phyloP scores from a whole-genome alignment of 1,139 yeast genomes.

The Candida sp. region DNA sequence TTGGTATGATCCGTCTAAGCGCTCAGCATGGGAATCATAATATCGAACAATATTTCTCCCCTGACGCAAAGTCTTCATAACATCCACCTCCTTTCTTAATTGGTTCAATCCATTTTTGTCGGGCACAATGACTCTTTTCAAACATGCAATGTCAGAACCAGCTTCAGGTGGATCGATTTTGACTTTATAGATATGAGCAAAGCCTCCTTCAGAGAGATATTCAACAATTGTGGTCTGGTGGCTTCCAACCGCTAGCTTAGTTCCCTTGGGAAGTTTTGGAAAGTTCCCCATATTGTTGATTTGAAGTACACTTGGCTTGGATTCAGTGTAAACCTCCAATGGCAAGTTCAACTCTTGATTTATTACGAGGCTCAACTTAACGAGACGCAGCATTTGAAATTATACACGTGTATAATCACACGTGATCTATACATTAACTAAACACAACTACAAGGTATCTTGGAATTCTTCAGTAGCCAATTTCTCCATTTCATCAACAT shows the following conservation, averaged over 20 bases:
- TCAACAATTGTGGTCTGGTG: slow-evolving; percentile 34
- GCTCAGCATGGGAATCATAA: slow-evolving; percentile 75
- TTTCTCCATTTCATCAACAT: slow-evolving; percentile 66
- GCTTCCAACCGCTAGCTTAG: slow-evolving; percentile 40
- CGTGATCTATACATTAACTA: too few species aligned
- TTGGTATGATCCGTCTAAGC: slow-evolving; percentile 60
- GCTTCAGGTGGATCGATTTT: slow-evolving; percentile 40
- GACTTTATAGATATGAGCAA: slow-evolving; percentile 59
- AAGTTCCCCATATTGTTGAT: slow-evolving; percentile 19
- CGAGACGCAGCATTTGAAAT: too few species aligned
- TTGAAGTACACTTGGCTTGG: background rate
- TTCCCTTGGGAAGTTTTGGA: slow-evolving; percentile 38
- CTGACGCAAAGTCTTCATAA: slow-evolving; percentile 65
- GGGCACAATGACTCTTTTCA: slow-evolving; percentile 72
- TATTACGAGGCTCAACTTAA: too few species aligned
- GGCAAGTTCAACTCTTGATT: background rate
- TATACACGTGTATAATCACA: too few species aligned
- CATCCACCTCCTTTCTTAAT: slow-evolving; percentile 73
- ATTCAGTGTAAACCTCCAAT: background rate
- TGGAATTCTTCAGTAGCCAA: slow-evolving; percentile 46
- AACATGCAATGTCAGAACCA: slow-evolving; percentile 51
- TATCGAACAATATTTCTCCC: slow-evolving; percentile 61
- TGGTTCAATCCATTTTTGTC: slow-evolving; percentile 64
- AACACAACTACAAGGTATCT: background rate
- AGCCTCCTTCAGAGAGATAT: slow-evolving; percentile 48